Base-by-base conservation (phyloP, 345 rosid genomes). In the Syzygium grande region DNA sequence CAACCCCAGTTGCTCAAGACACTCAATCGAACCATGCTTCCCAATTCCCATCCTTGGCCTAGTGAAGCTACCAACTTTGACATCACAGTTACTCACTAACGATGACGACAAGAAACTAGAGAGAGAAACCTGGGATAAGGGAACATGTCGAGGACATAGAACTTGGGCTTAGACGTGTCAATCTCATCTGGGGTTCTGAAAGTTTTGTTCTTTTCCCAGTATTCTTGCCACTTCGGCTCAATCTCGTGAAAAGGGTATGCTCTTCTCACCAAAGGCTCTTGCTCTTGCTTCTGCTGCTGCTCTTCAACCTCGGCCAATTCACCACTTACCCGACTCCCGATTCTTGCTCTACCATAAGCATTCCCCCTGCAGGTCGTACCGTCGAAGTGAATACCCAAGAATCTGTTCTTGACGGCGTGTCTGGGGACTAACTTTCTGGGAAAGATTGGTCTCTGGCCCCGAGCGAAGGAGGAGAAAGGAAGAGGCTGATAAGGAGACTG, bases 111-210 rank as follows among this genome's bases (percentile, higher is more conserved):
- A 52, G 15, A 56, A 13, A 84, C 55, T 79, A 88, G 85, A 86
- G 83, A 86, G 77, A 51, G 6, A 54, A 1, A 97, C 99, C 99
- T 97, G 93, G 99, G 99, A 92, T 97, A 97, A 78, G 99, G 99
- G 93, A 97, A 97, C 99, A 96, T 96, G 94, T 97, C 99, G 84
- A 97, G 99, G 34, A 97, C 99, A 90, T 96, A 97, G 92, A 94
- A 97, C 89, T 97, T 97, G 8, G 99, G 99, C 90, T 90, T 96
- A 51, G 96, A 92, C 56, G 96, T 92, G 85, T 97, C 99, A 52
- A 96, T 90, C 86, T 96, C 97, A 86, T 94, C 98, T 1, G 99
- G 97, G 87, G 99, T 97, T 79, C 95, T 91, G 86, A 97, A 97
- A 87, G 96, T 96, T 25, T 89, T 91, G 87, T 95, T 94, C 11